Conservation (phyloP, 148 eudicot species). For the Rhododendron vialii region DNA sequence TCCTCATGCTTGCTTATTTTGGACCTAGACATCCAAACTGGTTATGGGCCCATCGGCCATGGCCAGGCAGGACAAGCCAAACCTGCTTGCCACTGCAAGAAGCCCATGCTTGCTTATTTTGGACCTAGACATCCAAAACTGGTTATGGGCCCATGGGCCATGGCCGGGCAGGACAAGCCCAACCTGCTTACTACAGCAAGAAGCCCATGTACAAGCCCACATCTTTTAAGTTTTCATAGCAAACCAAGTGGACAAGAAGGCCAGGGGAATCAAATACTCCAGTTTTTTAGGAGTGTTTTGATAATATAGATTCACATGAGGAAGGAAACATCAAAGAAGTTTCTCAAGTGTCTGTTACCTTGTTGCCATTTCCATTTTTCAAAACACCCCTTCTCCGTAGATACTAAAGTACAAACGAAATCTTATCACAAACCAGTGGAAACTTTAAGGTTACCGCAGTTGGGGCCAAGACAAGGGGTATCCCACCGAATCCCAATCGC, state of each 20-base stretch:
- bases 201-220: neutral
- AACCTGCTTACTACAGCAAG: neutral
- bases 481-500: neutral
- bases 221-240: neutral
- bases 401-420: neutral
- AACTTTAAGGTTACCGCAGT: neutral
- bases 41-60: neutral
- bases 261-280: neutral
- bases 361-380: neutral
- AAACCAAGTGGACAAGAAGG: neutral
- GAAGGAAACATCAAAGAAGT: constrained; percentile 14
- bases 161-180: neutral
- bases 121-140: neutral
- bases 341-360: neutral
- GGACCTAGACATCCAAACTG: neutral
- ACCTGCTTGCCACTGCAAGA: neutral
- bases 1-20: neutral
- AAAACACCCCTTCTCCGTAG: neutral
- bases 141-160: neutral
- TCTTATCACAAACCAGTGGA: neutral
- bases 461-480: neutral
- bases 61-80: neutral
- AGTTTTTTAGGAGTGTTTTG: neutral
- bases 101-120: neutral
- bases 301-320: neutral